Evolutionary conservation across 495 filamentous ascomycete species (phyloP).

Genomic region (Tuber indicum): DNA sequence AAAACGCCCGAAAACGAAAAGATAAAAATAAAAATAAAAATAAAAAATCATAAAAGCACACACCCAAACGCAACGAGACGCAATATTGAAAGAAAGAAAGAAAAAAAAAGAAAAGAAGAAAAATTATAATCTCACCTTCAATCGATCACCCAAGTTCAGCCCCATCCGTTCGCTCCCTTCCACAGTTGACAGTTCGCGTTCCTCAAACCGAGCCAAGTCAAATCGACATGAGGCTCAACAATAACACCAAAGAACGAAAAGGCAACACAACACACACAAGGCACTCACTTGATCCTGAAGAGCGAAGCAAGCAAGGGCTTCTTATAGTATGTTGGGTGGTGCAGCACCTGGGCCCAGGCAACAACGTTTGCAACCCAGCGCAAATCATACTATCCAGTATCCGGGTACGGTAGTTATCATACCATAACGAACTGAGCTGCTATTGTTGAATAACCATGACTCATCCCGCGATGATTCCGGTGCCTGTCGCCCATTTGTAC

Average conservation of each 20-base stretch:
- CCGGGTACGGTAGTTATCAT: background rate
- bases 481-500: background rate
- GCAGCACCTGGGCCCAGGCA: background rate
- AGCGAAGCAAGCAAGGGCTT: slow-evolving; percentile 1
- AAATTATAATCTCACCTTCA: slow-evolving; percentile 3
- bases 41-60: background rate
- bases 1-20: background rate
- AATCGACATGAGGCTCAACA: background rate
- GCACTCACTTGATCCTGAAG: background rate
- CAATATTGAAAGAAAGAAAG: background rate
- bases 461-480: slow-evolving; percentile 1
- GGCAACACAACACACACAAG: background rate
- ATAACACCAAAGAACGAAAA: background rate
- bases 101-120: background rate
- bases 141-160: background rate
- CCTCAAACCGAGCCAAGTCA: background rate
- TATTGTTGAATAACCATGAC: background rate
- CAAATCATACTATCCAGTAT: background rate
- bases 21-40: background rate
- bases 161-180: background rate
- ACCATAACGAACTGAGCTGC: background rate
- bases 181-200: background rate
- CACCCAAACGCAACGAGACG: background rate
- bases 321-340: background rate
- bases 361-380: background rate